These are phyloP conservation scores for Stropharia rugosoannulata DNA, from an alignment of 768 basidiomycete genomes.

Conservation along the genomic window DNA sequence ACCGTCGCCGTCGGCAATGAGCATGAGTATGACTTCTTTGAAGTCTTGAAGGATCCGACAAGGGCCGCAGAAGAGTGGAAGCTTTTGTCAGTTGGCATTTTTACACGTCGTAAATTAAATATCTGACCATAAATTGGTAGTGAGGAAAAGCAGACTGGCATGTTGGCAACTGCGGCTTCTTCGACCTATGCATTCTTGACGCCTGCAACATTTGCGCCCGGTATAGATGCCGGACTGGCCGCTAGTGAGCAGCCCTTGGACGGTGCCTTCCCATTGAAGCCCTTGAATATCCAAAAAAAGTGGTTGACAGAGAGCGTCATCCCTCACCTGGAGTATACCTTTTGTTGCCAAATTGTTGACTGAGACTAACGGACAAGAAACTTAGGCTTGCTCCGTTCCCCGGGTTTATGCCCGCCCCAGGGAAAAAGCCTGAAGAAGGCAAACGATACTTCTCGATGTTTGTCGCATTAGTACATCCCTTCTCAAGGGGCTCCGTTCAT, in stretches of 20 bases:
- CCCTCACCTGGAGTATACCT: not conserved
- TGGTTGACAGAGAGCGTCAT: not conserved
- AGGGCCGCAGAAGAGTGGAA: not conserved
- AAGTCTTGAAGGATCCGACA: not conserved
- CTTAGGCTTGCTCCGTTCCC: not conserved
- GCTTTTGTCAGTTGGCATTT: not conserved
- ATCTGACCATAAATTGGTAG: not conserved
- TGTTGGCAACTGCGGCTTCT: not conserved
- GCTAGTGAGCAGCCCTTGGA: not conserved
- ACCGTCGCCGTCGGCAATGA: not conserved
- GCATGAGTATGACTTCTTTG: not conserved
- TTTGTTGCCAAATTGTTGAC: no score
- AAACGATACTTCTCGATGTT: not conserved
- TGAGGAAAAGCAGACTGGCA: not conserved
- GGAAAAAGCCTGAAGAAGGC: not conserved
- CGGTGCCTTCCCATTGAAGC: not conserved
- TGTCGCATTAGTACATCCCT: constrained; percentile 2
- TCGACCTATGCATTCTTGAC: not conserved
- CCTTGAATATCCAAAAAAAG: not conserved
- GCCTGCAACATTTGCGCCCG: not conserved
- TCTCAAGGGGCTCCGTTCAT: constrained; percentile 5
- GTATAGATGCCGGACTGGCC: not conserved
- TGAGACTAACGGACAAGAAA: not conserved
- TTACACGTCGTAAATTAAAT: not conserved
- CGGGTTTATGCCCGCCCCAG: not conserved